Evolutionary conservation across 2,329 filamentous ascomycete species (phyloP).

Genomic region (Colletotrichum orbiculare): DNA sequence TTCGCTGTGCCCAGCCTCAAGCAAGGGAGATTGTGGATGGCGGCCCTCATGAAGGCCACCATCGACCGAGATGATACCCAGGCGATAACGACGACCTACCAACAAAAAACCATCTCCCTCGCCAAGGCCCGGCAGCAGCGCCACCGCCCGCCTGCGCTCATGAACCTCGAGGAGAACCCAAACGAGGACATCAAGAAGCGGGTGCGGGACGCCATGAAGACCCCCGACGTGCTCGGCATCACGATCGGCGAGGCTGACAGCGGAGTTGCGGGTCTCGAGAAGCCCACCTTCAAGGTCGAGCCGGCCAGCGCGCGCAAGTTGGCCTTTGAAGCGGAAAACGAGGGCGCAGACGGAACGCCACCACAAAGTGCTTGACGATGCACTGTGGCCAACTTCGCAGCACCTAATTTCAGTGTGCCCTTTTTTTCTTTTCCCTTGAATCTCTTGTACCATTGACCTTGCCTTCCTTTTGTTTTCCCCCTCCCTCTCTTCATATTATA

Average conservation of each 20-base stretch:
- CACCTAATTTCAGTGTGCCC: conserved; percentile 8
- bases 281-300: conserved; percentile 46
- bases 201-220: conserved; percentile 41
- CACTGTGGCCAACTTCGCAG: neutral
- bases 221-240: conserved; percentile 54
- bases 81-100: conserved; percentile 89
- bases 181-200: conserved; percentile 42
- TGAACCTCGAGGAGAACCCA: conserved; percentile 69
- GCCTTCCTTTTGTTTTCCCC: conserved; percentile 26
- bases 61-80: conserved; percentile 90
- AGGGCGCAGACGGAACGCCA: conserved; percentile 39
- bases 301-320: conserved; percentile 42
- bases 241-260: conserved; percentile 55
- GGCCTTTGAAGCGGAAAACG: conserved; percentile 43
- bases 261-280: conserved; percentile 56
- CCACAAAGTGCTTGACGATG: conserved; percentile 46
- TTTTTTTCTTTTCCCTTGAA: conserved; percentile 33
- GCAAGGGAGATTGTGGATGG: conserved; percentile 96
- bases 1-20: conserved; percentile 94
- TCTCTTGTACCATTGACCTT: conserved; percentile 13
- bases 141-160: conserved; percentile 88
- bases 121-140: conserved; percentile 88
- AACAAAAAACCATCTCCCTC: conserved; percentile 95
- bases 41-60: conserved; percentile 97
- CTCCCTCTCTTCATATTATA: conserved; percentile 36